Evolutionary conservation across 768 basidiomycete species (phyloP).

Genomic region (Calocybe indica): DNA sequence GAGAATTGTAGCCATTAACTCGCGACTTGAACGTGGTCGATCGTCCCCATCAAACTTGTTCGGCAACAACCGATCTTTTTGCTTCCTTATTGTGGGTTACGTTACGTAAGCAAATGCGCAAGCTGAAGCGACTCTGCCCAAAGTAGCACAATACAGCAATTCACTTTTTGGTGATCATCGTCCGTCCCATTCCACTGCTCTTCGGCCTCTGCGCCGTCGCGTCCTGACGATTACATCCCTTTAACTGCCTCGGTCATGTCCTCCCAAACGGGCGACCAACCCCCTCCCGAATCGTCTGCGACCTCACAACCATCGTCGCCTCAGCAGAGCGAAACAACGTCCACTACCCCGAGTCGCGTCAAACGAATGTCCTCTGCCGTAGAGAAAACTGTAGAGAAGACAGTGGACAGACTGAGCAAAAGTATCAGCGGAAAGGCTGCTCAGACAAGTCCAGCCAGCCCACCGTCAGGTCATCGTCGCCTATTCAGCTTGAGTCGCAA

Average conservation of each 20-base stretch:
- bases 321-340: conserved; percentile 23
- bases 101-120: too few relatives aligned
- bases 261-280: conserved; percentile 17
- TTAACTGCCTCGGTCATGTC: conserved; percentile 3
- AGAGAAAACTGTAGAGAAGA: conserved; percentile 43
- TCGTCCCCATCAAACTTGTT: background rate
- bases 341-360: conserved; percentile 37
- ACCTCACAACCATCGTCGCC: conserved; percentile 26
- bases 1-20: conserved; percentile 1
- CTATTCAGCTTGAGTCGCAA: conserved; percentile 52
- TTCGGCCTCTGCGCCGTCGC: too few relatives aligned
- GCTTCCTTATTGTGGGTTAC: too few relatives aligned
- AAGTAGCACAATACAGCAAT: background rate
- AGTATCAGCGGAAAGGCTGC: conserved; percentile 41
- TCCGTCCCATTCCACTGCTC: background rate
- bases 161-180: background rate
- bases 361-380: conserved; percentile 46
- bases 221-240: background rate
- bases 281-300: conserved; percentile 17
- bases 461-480: conserved; percentile 37
- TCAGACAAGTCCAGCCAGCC: conserved; percentile 20
- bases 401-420: conserved; percentile 59
- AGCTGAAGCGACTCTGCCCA: background rate
- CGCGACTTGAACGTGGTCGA: conserved; percentile 27
- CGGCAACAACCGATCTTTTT: conserved; percentile 11